Evolutionary conservation across 768 basidiomycete species (phyloP), one percentile per base, ranked within the genome.

Genomic region (Mycena galericulata): DNA sequence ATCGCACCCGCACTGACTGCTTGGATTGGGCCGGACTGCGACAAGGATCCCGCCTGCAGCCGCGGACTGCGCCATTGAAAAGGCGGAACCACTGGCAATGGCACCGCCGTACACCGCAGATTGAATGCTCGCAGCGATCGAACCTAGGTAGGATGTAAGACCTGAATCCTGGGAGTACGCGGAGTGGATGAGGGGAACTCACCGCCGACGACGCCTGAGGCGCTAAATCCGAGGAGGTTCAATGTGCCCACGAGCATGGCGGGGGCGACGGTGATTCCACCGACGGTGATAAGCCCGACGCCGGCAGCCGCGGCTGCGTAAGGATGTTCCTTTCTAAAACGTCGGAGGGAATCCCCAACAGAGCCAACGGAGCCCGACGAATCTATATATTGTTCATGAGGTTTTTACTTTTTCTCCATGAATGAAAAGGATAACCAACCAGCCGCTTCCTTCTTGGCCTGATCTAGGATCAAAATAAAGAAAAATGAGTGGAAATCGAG

Each of bases 241-340:
- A 62, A 34, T 0, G 61, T 45, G 10, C 61, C 61, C 11, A 62
- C 61, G 30, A 62, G 40, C 6, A 62, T 53, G 26, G 61, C 61
- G 1, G 61, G 61, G 4, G 18, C 61, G 26, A 62, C 61, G 29
- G 50, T 43, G 49, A 54, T 54, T 0, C 61, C 61, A 20, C 51
- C 61, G 29, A 27, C 61, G 15, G 51, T 20, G 8, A 62, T 12
- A 12, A 62, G 22, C 3, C 61, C 61, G 24, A 62, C n/a, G 41
- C 61, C 50, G 20, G 61, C 61, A 10, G 61, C 61, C 1, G 61
- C 40, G 14, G 50, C 41, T n/a, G 61, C 51, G 18, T 62, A 62
- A 17, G 61, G 61, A 27, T 62, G 61, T 10, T 62, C 30, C 27
- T 9, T 62, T n/a, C 51, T 40, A 27, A 62, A 62, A 24, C 61